phyloP scores from a whole-genome alignment of 2,329 filamentous ascomycete species.

The Aspergillus fumigatiaffinis region DNA sequence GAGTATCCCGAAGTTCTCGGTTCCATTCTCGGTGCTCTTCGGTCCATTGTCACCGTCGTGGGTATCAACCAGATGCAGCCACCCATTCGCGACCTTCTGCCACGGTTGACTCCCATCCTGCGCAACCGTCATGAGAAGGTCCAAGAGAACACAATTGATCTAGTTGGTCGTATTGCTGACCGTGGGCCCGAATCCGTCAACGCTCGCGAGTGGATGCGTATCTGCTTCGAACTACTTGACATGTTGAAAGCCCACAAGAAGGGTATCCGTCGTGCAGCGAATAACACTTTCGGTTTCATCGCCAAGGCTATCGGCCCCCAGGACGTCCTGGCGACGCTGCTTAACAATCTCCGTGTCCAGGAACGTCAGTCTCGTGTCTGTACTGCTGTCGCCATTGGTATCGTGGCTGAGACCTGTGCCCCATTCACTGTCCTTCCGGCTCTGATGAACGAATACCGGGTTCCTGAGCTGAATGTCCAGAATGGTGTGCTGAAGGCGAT shows the following conservation, averaged over 20 bases:
- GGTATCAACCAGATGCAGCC: conserved; percentile 98
- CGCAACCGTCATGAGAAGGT: conserved; percentile 99
- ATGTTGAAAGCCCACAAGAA: conserved; percentile 99
- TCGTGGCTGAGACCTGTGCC: conserved; percentile 96
- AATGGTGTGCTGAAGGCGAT: conserved; percentile 97
- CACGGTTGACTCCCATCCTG: conserved; percentile 93
- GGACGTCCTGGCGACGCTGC: conserved; percentile 88
- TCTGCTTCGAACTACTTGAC: conserved; percentile 96
- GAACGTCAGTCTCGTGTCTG: conserved; percentile 98
- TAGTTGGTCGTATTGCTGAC: conserved; percentile 96
- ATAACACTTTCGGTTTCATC: conserved; percentile 99
- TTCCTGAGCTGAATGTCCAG: conserved; percentile 96
- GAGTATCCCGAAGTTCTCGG: conserved; percentile 97
- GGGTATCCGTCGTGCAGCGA: conserved; percentile 93
- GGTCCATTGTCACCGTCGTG: conserved; percentile 95
- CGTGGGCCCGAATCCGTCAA: conserved; percentile 95
- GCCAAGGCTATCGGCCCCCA: conserved; percentile 98
- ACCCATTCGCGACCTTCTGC: conserved; percentile 91
- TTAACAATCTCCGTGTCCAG: conserved; percentile 95
- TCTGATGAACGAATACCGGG: conserved; percentile 98
- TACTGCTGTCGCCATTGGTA: conserved; percentile 96
- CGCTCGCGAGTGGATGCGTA: conserved; percentile 98
- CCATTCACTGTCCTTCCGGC: conserved; percentile 98
- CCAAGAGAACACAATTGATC: conserved; percentile 97
- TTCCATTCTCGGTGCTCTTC: conserved; percentile 89